Conservation (phyloP, 2,329 filamentous ascomycete genomes). For the Ploettnerulaceae sp. region DNA sequence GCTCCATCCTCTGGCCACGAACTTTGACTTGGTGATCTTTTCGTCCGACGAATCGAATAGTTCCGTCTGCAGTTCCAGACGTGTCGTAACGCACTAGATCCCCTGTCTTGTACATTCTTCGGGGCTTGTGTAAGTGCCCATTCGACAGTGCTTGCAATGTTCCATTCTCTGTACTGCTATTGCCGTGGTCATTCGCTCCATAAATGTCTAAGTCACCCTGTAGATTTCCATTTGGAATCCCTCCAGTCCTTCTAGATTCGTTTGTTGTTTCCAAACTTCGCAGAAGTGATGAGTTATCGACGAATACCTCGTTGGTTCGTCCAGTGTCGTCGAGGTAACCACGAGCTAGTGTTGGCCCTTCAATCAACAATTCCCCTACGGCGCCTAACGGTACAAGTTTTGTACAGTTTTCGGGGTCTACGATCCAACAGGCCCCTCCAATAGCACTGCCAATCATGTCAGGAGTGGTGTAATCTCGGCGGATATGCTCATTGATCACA, state of each 20-base stretch:
- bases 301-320: slow-evolving; percentile 13
- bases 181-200: not conserved
- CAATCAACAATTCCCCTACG: slow-evolving; percentile 24
- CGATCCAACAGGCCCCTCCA: slow-evolving; percentile 35
- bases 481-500: not conserved
- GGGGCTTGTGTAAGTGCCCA: too few species aligned
- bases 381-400: slow-evolving; percentile 18
- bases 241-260: too few species aligned
- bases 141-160: too few species aligned
- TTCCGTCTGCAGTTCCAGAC: slow-evolving; percentile 39
- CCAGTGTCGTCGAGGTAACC: slow-evolving; percentile 51
- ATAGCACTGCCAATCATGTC: slow-evolving; percentile 9
- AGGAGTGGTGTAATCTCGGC: not conserved
- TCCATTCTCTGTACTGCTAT: too few species aligned
- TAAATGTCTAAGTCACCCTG: not conserved
- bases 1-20: slow-evolving; percentile 58
- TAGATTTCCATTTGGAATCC: too few species aligned
- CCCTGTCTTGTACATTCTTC: slow-evolving; percentile 31
- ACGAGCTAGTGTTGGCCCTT: slow-evolving; percentile 52
- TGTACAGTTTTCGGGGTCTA: slow-evolving; percentile 17
- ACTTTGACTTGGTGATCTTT: slow-evolving; percentile 62
- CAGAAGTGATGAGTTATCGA: slow-evolving; percentile 4
- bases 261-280: too few species aligned
- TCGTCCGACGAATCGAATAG: slow-evolving; percentile 57
- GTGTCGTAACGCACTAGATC: slow-evolving; percentile 44